A percentile compares a stretch with the other conserved stretches of the same genome.
Evolutionary conservation across 352 stramenopile genomes (phyloP).

Genomic region (Discostella stelligera): DNA sequence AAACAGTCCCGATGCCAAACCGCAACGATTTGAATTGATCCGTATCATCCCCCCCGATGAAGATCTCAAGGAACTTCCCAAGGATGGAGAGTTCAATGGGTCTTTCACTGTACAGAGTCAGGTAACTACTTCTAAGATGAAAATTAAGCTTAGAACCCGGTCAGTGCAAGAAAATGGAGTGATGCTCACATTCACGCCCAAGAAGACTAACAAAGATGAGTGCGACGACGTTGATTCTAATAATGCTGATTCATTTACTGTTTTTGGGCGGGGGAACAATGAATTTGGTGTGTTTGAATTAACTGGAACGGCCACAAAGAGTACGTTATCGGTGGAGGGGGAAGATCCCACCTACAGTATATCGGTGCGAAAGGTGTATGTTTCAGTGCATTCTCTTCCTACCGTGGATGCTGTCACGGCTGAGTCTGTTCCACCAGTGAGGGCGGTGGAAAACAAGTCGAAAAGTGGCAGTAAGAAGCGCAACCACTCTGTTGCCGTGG

Average conservation of each 20-base stretch:
- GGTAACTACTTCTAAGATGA: slow-evolving; percentile 69
- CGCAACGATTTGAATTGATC: slow-evolving; percentile 75
- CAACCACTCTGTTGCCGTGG: slow-evolving; percentile 13
- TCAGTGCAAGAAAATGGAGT: slow-evolving; percentile 71
- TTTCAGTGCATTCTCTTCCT: slow-evolving; percentile 7
- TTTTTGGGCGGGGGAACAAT: slow-evolving; percentile 74
- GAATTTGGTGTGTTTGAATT: slow-evolving; percentile 80
- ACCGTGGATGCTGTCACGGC: slow-evolving; percentile 1
- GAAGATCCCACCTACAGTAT: slow-evolving; percentile 61
- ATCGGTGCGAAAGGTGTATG: slow-evolving; percentile 72
- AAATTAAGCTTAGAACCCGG: slow-evolving; percentile 66
- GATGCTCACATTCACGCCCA: slow-evolving; percentile 67
- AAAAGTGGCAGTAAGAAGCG: slow-evolving; percentile 43
- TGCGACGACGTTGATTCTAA: background rate
- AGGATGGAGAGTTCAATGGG: slow-evolving; percentile 77
- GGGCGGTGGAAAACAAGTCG: slow-evolving; percentile 12
- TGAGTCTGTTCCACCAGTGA: background rate
- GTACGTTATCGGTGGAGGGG: slow-evolving; percentile 29
- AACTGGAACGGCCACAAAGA: slow-evolving; percentile 66
- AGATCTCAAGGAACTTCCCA: slow-evolving; percentile 57
- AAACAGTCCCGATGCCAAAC: slow-evolving; percentile 50
- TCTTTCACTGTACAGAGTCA: slow-evolving; percentile 73
- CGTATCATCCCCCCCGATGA: slow-evolving; percentile 60
- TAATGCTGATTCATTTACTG: slow-evolving; percentile 42
- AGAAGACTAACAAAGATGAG: slow-evolving; percentile 12